These are phyloP conservation scores for Fusarium coffeatum DNA, from an alignment of 2,329 filamentous ascomycete species.

Conservation along the genomic window DNA sequence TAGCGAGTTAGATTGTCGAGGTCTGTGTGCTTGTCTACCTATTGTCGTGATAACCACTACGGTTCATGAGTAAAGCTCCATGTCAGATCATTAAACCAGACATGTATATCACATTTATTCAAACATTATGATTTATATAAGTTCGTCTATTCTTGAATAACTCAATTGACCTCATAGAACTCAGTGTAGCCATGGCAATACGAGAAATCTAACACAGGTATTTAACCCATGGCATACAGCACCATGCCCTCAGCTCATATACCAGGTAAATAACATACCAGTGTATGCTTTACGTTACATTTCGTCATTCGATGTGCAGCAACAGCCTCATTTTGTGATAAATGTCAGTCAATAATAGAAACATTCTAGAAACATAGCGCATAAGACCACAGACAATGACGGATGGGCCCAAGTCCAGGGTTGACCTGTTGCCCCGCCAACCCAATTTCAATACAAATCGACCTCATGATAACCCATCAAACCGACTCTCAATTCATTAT, in stretches of 20 bases:
- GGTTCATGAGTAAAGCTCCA: neutral
- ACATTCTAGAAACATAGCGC: constrained; percentile 4
- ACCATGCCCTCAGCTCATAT: neutral
- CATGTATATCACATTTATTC: neutral
- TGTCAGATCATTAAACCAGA: neutral
- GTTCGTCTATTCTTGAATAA: too few species aligned
- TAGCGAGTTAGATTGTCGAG: neutral
- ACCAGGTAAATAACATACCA: neutral
- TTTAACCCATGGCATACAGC: neutral
- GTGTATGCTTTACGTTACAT: neutral
- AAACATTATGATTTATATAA: neutral
- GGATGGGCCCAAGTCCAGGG: neutral
- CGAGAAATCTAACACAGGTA: neutral
- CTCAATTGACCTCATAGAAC: neutral
- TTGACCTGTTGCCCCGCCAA: constrained; percentile 43
- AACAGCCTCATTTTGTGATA: neutral
- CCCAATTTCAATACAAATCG: constrained; percentile 17
- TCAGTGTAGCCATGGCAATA: neutral
- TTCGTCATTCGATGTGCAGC: too few species aligned
- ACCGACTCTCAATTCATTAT: neutral
- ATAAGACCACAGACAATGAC: neutral
- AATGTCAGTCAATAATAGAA: neutral
- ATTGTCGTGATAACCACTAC: neutral
- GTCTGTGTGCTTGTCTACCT: neutral
- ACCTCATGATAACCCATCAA: constrained; percentile 5